Evolutionary conservation across 148 eudicot genomes (phyloP), one percentile per base, ranked within the genome.

Genomic region (Fagopyrum homotropicum): DNA sequence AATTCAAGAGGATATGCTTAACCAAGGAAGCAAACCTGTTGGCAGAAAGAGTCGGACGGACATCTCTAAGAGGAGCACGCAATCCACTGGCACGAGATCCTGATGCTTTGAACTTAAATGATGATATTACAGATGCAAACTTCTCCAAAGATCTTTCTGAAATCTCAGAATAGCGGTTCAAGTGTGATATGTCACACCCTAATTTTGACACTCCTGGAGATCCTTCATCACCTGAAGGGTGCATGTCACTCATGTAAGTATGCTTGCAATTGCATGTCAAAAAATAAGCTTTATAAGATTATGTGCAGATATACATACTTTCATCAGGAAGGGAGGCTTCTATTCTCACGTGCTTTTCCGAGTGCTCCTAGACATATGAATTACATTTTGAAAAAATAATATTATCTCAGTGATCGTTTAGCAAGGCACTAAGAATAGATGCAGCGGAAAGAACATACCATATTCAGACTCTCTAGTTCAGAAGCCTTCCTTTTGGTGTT

Each of bases 41-140:
- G 30, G 55, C 77, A 22, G 76, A 54, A 76, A 66, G 56, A 63
- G 81, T 83, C 83, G 90, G 90, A n/a, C 77, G 82, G 5, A 95
- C 82, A 75, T 95, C 97, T 79, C 78, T 88, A 16, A 95, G 85
- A 75, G 98, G 97, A 45, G 98, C 88, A 48, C 98, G 97, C 47
- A 95, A 91, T 73, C 98, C 98, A 79, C 97, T 91, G 77, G 97
- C 97, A 81, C 96, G 97, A 63, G 98, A 95, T 57, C 98, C 98
- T 45, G 88, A 85, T 69, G 87, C 73, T 26, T 82, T 61, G 83
- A 60, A 95, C 80, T 76, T 84, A 79, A 86, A 95, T 70, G 97
- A 85, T 72, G 98, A 95, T 69, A 95, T 85, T 43, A 83, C 87
- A 51, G 92, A 83, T 14, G 84, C 88, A 80, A 95, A 92, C 26